Conservation (phyloP, 108 stramenopile species). For the Cyclotella sp. region DNA sequence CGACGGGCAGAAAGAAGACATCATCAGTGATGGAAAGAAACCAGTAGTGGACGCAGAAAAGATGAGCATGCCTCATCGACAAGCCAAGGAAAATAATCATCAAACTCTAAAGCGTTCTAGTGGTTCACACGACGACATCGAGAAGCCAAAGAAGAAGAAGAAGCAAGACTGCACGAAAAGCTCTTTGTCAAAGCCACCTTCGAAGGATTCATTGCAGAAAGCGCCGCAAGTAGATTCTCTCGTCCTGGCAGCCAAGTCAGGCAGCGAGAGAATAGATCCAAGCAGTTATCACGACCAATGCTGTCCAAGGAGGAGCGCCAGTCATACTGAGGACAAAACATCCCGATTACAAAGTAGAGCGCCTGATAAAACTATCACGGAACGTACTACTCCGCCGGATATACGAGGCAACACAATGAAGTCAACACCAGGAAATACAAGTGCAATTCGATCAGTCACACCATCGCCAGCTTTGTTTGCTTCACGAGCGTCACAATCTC, state of each 20-base stretch:
- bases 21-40: not conserved
- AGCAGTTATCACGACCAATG: too few species aligned
- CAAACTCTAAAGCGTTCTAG: not conserved
- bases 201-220: too few species aligned
- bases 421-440: not conserved
- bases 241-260: too few species aligned
- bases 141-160: not conserved
- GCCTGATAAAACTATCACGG: not conserved
- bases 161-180: not conserved
- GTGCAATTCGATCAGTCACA: not conserved
- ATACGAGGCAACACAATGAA: not conserved
- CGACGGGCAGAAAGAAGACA: not conserved
- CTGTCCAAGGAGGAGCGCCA: not conserved
- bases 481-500: constrained; percentile 3
- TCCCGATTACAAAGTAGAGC: not conserved
- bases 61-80: not conserved
- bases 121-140: not conserved
- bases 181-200: too few species aligned
- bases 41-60: not conserved
- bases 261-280: too few species aligned
- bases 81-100: not conserved
- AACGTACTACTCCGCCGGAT: not conserved
- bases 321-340: not conserved
- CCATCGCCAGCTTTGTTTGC: constrained; percentile 26
- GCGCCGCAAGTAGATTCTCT: too few species aligned